A percentile compares a stretch with the other conserved stretches of the same genome.
Conservation (phyloP, 768 basidiomycete species). For the Dentipellis fragilis region DNA sequence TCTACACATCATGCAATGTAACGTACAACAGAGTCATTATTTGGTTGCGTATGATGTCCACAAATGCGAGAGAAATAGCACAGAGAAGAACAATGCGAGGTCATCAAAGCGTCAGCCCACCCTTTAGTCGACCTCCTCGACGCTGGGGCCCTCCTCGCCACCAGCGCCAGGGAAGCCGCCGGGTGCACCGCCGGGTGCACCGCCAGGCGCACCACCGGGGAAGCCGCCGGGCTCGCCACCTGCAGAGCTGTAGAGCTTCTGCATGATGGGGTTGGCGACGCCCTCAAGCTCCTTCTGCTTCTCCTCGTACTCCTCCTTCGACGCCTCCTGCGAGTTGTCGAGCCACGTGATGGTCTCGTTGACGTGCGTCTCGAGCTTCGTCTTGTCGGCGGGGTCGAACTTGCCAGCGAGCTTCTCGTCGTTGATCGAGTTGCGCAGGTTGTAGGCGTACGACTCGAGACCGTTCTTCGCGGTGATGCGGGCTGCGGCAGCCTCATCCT, state of each 20-base stretch:
- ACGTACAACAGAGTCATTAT: background rate
- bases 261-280: conserved; percentile 70
- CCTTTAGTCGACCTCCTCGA: conserved; percentile 81
- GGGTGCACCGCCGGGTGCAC: conserved; percentile 45
- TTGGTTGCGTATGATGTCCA: conserved; percentile 6
- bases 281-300: conserved; percentile 90
- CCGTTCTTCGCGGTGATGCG: conserved; percentile 85
- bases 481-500: conserved; percentile 79
- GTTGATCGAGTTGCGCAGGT: conserved; percentile 79
- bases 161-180: conserved; percentile 42
- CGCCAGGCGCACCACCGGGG: conserved; percentile 52
- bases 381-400: conserved; percentile 79
- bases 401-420: conserved; percentile 85
- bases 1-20: background rate
- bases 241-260: conserved; percentile 50
- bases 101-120: background rate
- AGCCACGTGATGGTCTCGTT: conserved; percentile 83
- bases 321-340: conserved; percentile 78
- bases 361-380: conserved; percentile 71
- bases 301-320: conserved; percentile 88
- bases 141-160: conserved; percentile 76
- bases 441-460: conserved; percentile 92
- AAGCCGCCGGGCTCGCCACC: conserved; percentile 29
- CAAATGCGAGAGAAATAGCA: conserved; percentile 12
- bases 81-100: conserved; percentile 1